Evolutionary conservation across 179 eudicot genomes (phyloP), one percentile per base, ranked within the genome.

Genomic region (Gypsophila paniculata): DNA sequence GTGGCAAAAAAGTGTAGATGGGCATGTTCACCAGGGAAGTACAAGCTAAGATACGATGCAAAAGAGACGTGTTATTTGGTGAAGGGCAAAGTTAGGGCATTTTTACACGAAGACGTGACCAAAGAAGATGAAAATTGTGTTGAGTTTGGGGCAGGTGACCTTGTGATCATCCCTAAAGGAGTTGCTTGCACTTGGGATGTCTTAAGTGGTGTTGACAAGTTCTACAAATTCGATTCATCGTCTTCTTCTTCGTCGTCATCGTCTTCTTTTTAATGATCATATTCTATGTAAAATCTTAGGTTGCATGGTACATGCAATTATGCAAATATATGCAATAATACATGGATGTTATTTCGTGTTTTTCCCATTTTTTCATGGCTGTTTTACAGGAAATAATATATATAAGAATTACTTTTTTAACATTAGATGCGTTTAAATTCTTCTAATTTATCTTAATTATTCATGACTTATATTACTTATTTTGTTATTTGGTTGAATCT

Each of bases 181-280:
- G 84, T 89, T 34, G 86, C 92, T 67, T 91, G 95, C 84, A 89
- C 90, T 65, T 91, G 97, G 97, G 92, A 91, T 72, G 90, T 89
- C 0, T 86, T 86, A 1, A 76, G 84, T 32, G 80, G 86, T 26
- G 92, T 91, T 18, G 97, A 91, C 75, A 85, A 91, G 76, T 88
- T 82, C 83, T 91, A 89, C 84, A 91, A 86, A 76, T 91, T 91
- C 62, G 90, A 87, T 69, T 72, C 79, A 23, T 53, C 76, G 14
- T 74, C 49, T 71, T 9, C 44, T 18, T 70, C 57, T 5, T 52
- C 57, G 42, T 36, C 42, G 3, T 36, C 42, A n/a, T n/a, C n/a
- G n/a, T n/a, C n/a, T n/a, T n/a, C n/a, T n/a, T n/a, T n/a, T n/a
- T n/a, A n/a, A n/a, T n/a, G n/a, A n/a, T n/a, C n/a, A n/a, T n/a